Evolutionary conservation across 257 asterid genomes (phyloP).

Genomic region (Solanum paucissectum): DNA sequence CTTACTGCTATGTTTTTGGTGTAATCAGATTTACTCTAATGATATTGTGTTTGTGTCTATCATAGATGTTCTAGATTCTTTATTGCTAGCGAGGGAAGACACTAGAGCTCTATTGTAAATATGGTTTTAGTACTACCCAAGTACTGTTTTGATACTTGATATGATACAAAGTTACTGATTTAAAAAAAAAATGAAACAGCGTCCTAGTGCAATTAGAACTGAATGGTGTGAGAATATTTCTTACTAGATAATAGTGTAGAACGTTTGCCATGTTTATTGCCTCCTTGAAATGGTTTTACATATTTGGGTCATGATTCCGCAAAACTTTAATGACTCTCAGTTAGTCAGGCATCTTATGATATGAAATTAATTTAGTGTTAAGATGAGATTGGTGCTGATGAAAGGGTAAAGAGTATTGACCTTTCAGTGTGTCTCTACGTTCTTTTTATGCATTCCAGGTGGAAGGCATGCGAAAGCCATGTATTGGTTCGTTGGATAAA

Average conservation of each 20-base stretch:
- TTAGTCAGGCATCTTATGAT: neutral
- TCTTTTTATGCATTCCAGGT: slow-evolving; percentile 26
- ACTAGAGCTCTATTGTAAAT: neutral
- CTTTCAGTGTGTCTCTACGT: neutral
- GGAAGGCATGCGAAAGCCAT: slow-evolving; percentile 68
- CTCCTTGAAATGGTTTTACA: neutral
- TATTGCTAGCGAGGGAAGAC: neutral
- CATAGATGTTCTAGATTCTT: neutral
- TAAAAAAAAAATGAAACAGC: neutral
- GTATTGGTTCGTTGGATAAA: slow-evolving; percentile 71
- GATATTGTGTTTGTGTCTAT: neutral
- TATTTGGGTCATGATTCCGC: neutral
- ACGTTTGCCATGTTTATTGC: neutral
- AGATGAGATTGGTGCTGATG: neutral
- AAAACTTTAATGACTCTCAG: neutral
- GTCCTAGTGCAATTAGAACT: neutral
- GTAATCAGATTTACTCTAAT: neutral
- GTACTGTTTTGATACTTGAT: neutral
- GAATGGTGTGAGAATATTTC: neutral
- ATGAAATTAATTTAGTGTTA: neutral
- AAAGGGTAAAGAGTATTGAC: neutral
- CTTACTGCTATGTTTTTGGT: neutral
- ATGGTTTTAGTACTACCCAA: neutral
- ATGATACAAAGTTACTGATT: neutral
- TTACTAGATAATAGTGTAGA: neutral